Evolutionary conservation across 1,139 yeast species (phyloP), one percentile per base, ranked within the genome.

Genomic region (Wickerhamomyces sp.): DNA sequence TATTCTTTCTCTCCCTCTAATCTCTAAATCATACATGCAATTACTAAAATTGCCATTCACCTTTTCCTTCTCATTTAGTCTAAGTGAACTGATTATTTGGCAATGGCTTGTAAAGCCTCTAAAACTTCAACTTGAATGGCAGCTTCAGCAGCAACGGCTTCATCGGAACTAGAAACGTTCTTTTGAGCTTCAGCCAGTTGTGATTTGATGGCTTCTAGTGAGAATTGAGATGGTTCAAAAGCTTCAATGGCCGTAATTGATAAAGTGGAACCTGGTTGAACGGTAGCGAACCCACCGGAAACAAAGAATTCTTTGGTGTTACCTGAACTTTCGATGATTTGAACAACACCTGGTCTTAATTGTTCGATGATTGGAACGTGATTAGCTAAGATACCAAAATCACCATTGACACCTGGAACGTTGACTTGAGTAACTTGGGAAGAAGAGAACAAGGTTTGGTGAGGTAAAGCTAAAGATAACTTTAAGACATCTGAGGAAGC

Each of bases 311-410:
- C 89, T 76, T 88, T 89, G 54, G 81, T 71, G 62, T 80, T 74
- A 57, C 93, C 94, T 46, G 82, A 70, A 64, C 83, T 77, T 68
- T 88, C 90, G 59, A 89, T 83, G 65, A 93, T 81, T 72, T 91
- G 97, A 61, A 93, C 86, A 54, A 94, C 79, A 69, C 99, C 99
- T 61, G 99, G 96, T 67, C 85, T 82, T 68, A 93, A 82, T 78
- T 94, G 96, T 74, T 94, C 98, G 57, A 93, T 91, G 64, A 88
- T 84, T 63, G 99, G 99, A 65, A 93, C 96, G 80, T 93, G 99
- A 76, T 89, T 85, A 62, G 99, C 97, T 66, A 93, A 77, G 58
- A 93, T 81, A 87, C 99, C 99, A 71, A 93, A 81, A 67, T 88
- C 95, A 68, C 99, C 99, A 58, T 95, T 84, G 64, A 87, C 79